phyloP scores from a whole-genome alignment of 345 rosid species.

The Angophora floribunda region DNA sequence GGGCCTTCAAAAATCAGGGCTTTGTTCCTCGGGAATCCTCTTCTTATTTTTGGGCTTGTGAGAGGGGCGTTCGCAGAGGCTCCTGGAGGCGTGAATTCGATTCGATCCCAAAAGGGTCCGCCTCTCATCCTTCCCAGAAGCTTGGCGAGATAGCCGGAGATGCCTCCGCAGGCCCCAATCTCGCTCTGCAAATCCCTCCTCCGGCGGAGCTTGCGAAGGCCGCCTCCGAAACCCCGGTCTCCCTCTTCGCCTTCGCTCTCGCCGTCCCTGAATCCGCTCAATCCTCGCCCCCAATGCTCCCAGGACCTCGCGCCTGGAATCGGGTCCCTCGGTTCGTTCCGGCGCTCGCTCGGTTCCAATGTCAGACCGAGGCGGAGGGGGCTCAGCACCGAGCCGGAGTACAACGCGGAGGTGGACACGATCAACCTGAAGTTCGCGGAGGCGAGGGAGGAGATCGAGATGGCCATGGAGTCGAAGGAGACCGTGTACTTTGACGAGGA shows the following conservation, averaged over 20 bases:
- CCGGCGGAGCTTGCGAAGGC: conserved; percentile 3
- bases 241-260: background rate
- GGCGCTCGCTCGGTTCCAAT: background rate
- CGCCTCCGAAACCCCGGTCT: background rate
- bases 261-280: background rate
- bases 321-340: background rate
- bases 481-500: conserved; percentile 91
- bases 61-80: background rate
- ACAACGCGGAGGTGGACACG: conserved; percentile 63
- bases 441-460: conserved; percentile 98
- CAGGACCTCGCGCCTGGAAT: background rate
- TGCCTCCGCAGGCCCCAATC: conserved; percentile 12
- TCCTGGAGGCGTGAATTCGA: background rate
- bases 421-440: conserved; percentile 91
- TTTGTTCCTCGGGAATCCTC: background rate
- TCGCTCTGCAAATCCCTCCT: conserved; percentile 22
- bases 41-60: background rate
- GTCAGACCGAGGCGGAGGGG: conserved; percentile 7
- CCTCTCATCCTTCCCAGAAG: background rate
- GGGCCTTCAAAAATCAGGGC: background rate
- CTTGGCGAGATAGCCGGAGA: background rate
- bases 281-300: background rate
- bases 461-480: conserved; percentile 96
- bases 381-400: conserved; percentile 37
- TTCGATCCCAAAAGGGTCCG: background rate